Evolutionary conservation across 1,139 yeast genomes (phyloP).

Genomic region (Kluyveromyces marxianus): DNA sequence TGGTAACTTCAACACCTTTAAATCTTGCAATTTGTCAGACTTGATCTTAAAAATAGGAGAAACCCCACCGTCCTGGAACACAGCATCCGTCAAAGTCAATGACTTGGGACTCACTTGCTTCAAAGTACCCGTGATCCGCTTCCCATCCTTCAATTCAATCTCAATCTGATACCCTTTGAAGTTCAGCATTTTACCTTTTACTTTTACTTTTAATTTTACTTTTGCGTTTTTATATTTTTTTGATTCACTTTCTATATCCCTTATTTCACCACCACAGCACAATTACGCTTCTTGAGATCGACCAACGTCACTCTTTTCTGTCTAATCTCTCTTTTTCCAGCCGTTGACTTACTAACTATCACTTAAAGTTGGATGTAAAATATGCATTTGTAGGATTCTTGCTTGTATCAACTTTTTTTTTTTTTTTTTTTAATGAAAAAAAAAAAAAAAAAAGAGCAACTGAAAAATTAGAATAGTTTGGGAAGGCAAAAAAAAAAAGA

Average conservation of each 20-base stretch:
- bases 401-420: too few species aligned
- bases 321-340: too few species aligned
- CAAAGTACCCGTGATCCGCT: conserved; percentile 27
- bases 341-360: too few species aligned
- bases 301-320: too few species aligned
- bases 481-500: too few species aligned
- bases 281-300: too few species aligned
- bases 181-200: conserved; percentile 19
- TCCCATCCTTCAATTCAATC: conserved; percentile 30
- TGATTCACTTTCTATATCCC: background rate
- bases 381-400: too few species aligned
- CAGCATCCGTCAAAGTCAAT: conserved; percentile 27
- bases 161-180: conserved; percentile 29
- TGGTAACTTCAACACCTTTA: conserved; percentile 32
- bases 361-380: too few species aligned
- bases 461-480: too few species aligned
- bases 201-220: background rate
- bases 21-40: conserved; percentile 29
- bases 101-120: conserved; percentile 29
- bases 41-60: conserved; percentile 30
- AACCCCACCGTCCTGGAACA: conserved; percentile 29
- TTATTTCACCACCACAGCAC: too few species aligned
- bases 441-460: too few species aligned
- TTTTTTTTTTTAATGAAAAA: too few species aligned
- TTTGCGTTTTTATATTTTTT: background rate